Evolutionary conservation across 2,329 filamentous ascomycete species (phyloP).

Genomic region (Alternaria brassicae): DNA sequence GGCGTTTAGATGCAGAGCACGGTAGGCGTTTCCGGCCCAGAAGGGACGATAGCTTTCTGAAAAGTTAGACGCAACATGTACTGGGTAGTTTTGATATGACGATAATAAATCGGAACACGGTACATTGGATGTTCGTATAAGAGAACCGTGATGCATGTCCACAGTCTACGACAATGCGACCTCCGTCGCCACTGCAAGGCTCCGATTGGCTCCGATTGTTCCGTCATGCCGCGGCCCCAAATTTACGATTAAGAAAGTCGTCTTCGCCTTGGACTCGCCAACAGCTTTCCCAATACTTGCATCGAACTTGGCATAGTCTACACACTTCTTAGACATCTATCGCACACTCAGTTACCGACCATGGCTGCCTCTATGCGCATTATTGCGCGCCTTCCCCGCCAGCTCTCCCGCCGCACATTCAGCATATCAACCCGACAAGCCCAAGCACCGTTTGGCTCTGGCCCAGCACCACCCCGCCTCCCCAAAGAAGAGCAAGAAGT

Average conservation of each 20-base stretch:
- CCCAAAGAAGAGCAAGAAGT: constrained; percentile 88
- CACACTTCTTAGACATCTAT: background rate
- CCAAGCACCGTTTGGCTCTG: constrained; percentile 42
- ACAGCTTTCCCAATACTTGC: constrained; percentile 6
- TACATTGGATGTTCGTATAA: background rate
- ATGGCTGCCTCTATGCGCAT: constrained; percentile 26
- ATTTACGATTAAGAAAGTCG: constrained; percentile 11
- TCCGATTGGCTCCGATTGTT: constrained; percentile 36
- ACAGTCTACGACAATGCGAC: constrained; percentile 4
- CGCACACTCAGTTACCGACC: background rate
- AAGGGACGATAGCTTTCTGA: constrained; percentile 8
- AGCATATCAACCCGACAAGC: constrained; percentile 22
- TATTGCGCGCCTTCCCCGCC: constrained; percentile 32
- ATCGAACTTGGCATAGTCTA: background rate
- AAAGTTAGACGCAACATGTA: constrained; percentile 17
- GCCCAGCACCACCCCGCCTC: constrained; percentile 81
- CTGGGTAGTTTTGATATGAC: constrained; percentile 10
- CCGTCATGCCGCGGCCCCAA: constrained; percentile 17
- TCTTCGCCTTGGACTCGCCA: background rate
- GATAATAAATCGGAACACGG: constrained; percentile 2
- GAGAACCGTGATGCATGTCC: background rate
- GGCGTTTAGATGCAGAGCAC: constrained; percentile 19
- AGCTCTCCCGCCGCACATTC: constrained; percentile 33
- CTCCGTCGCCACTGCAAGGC: constrained; percentile 28
- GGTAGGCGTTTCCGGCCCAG: constrained; percentile 15